Evolutionary conservation across 345 rosid genomes (phyloP), one percentile per base, ranked within the genome.

Genomic region (Eucalyptus marginata): DNA sequence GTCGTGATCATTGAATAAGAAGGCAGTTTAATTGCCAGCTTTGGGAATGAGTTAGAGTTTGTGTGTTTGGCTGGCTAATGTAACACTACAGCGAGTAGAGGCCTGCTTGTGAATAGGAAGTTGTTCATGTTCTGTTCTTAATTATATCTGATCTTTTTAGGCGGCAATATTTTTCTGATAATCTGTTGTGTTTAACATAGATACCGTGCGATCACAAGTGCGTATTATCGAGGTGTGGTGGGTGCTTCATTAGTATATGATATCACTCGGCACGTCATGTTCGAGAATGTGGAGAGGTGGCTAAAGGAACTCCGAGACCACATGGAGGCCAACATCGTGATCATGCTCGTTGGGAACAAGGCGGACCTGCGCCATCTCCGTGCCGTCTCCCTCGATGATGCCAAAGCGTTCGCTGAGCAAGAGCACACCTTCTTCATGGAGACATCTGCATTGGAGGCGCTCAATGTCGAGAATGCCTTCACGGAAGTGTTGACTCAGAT

Each of bases 141-240:
- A 18, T 36, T 36, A 25, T 22, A 18, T 16, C 36, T 36, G 36
- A 29, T 58, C n/a, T 47, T 6, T 46, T 36, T 3, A 81, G 79
- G 88, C 80, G 25, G 49, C 52, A 80, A 47, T 0, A 12, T 62
- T 31, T 64, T 17, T 86, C 47, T 25, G 68, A 66, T 52, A 50
- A 64, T 59, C 36, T 50, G 12, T 11, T 43, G 54, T 52, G 83
- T 5, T 76, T 10, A 36, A n/a, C 88, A 33, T 88, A 94, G 96
- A 88, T 97, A 96, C n/a, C 98, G 99, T 68, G 98, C 99, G 18
- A 97, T 97, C 88, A 97, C 99, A 36, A 97, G 99, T 87, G 99
- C 98, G 6, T 96, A 96, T 81, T 97, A 97, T 90, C 93, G 98
- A 90, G 99, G 99, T 62, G 99, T 97, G 2, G 97, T 95, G 25